Evolutionary conservation across 2,329 filamentous ascomycete species (phyloP).

Genomic region (Botrytis pseudocinerea): DNA sequence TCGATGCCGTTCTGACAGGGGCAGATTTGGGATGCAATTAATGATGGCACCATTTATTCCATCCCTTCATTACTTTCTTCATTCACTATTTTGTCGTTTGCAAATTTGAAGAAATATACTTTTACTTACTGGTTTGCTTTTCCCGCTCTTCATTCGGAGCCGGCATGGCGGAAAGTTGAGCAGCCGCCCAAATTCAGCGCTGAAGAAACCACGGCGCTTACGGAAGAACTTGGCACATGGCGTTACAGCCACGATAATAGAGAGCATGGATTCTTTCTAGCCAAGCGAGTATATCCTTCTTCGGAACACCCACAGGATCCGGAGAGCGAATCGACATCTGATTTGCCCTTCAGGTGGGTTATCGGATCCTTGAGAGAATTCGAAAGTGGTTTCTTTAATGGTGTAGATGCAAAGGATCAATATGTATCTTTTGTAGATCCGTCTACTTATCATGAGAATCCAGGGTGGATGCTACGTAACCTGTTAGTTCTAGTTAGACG

Average conservation of each 20-base stretch:
- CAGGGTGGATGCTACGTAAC: constrained; percentile 92
- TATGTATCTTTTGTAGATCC: constrained; percentile 90
- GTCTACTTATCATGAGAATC: constrained; percentile 83
- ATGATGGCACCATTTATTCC: constrained; percentile 94
- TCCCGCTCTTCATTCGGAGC: constrained; percentile 86
- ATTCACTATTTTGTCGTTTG: constrained; percentile 87
- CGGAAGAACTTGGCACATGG: constrained; percentile 86
- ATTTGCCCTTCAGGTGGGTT: constrained; percentile 68
- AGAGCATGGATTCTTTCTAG: constrained; percentile 95
- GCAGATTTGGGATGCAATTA: constrained; percentile 95
- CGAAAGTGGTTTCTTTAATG: constrained; percentile 84
- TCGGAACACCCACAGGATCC: constrained; percentile 47
- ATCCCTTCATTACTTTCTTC: constrained; percentile 88
- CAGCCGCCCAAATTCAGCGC: constrained; percentile 56
- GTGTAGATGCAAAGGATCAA: constrained; percentile 67
- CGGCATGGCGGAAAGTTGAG: constrained; percentile 68
- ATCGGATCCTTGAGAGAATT: constrained; percentile 75
- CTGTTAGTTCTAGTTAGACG: constrained; percentile 81
- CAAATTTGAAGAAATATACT: constrained; percentile 94
- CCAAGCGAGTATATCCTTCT: constrained; percentile 63
- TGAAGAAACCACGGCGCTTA: constrained; percentile 74
- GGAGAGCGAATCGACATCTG: constrained; percentile 47
- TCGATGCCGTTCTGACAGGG: constrained; percentile 14
- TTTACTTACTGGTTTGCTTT: constrained; percentile 99
- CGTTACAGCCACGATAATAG: constrained; percentile 76